phyloP scores from a whole-genome alignment of 805 yeast species.

The Teunomyces funiuensis region DNA sequence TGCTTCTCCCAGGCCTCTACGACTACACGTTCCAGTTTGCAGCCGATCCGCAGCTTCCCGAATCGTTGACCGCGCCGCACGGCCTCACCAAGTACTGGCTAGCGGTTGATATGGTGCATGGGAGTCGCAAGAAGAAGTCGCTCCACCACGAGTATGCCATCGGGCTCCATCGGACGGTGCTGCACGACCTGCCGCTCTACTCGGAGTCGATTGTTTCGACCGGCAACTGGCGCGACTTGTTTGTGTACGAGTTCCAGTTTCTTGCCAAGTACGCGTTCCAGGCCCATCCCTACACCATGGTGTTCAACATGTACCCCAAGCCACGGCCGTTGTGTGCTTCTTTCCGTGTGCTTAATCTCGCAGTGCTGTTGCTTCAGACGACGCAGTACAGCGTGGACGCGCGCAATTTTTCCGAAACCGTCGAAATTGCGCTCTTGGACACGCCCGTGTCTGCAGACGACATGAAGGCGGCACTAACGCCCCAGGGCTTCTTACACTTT shows the following conservation, averaged over 20 bases:
- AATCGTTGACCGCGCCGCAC: slow-evolving; percentile 7
- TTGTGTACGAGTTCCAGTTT: slow-evolving; percentile 16
- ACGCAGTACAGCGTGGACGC: neutral
- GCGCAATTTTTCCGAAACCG: neutral
- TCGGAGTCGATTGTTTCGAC: slow-evolving; percentile 13
- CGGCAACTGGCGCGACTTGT: slow-evolving; percentile 18
- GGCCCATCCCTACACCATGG: slow-evolving; percentile 1
- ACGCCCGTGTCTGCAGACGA: neutral
- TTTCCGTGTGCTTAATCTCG: neutral
- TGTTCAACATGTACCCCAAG: neutral
- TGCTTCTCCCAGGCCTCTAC: slow-evolving; percentile 11
- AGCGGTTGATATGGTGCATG: neutral
- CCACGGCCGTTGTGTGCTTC: neutral
- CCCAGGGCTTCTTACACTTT: slow-evolving; percentile 4
- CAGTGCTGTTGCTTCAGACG: neutral
- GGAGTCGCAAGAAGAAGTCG: neutral
- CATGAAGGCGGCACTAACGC: neutral
- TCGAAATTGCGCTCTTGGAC: neutral
- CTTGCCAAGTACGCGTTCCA: slow-evolving; percentile 17
- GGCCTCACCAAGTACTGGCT: slow-evolving; percentile 3
- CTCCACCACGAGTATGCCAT: neutral
- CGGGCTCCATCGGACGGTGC: neutral
- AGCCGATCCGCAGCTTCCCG: slow-evolving; percentile 13
- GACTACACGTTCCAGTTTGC: slow-evolving; percentile 14
- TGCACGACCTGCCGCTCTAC: neutral